Evolutionary conservation across 148 eudicot species (phyloP).

Genomic region (Chenopodium album): DNA sequence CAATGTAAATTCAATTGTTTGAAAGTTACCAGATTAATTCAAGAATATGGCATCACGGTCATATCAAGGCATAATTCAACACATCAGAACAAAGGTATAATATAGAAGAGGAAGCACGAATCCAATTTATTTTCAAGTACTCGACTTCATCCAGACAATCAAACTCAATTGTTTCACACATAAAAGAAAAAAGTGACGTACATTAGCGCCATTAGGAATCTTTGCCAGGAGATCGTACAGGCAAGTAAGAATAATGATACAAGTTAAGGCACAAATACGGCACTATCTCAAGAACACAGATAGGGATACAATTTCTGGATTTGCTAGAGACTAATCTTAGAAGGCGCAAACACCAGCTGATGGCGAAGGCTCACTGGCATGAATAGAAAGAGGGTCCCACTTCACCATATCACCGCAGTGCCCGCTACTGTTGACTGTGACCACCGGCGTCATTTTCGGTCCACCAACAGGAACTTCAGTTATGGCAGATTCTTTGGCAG

Average conservation of each 20-base stretch:
- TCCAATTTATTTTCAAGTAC: neutral
- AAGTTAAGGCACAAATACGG: slow-evolving; percentile 17
- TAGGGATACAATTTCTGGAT: neutral
- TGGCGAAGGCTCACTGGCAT: slow-evolving; percentile 35
- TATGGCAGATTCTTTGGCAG: slow-evolving; percentile 30
- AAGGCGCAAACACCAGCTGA: slow-evolving; percentile 43
- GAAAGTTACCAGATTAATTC: neutral
- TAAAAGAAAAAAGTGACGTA: neutral
- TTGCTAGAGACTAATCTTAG: slow-evolving; percentile 21
- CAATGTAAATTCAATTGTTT: neutral
- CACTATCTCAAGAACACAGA: slow-evolving; percentile 12
- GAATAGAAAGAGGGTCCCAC: slow-evolving; percentile 51
- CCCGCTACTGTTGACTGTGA: slow-evolving; percentile 34
- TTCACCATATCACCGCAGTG: slow-evolving; percentile 43
- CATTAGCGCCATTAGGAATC: neutral
- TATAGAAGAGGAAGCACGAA: neutral
- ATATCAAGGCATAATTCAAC: neutral
- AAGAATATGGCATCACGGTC: neutral
- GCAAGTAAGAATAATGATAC: slow-evolving; percentile 7
- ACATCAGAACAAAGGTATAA: neutral
- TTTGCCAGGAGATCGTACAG: neutral
- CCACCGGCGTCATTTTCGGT: slow-evolving; percentile 20
- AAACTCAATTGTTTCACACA: slow-evolving; percentile 1
- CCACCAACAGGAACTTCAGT: slow-evolving; percentile 28
- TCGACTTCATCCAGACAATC: neutral